Evolutionary conservation across 441 rosid species (phyloP).

Genomic region (Macaranga tanarius): DNA sequence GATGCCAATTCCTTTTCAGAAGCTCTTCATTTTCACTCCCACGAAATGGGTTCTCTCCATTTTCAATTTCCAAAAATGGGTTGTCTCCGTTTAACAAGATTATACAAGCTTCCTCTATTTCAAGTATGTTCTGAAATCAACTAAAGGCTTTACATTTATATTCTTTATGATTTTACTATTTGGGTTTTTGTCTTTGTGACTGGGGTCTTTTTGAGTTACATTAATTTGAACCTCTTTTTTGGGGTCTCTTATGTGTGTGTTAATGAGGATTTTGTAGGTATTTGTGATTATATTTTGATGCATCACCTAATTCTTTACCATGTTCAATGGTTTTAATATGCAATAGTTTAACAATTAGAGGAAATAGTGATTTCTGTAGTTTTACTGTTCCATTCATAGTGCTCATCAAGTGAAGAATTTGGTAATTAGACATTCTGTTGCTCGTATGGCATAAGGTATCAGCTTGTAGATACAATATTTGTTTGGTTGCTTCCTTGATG

Average conservation of each 20-base stretch:
- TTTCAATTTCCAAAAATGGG: constrained; percentile 26
- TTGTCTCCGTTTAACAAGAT: constrained; percentile 44
- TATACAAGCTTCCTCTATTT: constrained; percentile 41
- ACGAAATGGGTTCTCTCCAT: constrained; percentile 18
- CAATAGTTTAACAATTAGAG: neutral
- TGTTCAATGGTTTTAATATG: too few species aligned
- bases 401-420: too few species aligned
- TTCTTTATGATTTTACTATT: neutral
- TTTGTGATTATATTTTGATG: too few species aligned
- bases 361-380: neutral
- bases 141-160: constrained; percentile 23
- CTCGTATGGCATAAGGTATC: too few species aligned
- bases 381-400: too few species aligned
- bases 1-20: constrained; percentile 36
- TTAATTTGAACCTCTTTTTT: neutral
- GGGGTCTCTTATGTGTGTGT: neutral
- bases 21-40: constrained; percentile 14
- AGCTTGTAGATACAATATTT: neutral
- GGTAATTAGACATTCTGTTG: neutral
- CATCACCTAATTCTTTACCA: too few species aligned
- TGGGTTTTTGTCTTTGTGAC: neutral
- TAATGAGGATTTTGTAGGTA: too few species aligned
- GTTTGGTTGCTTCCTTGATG: neutral
- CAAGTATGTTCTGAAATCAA: constrained; percentile 29
- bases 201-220: neutral